A percentile compares a stretch with the other conserved stretches of the same genome.
Evolutionary conservation across 208 protist genomes (phyloP).

Genomic region (Dictyostelium gargantuum): DNA sequence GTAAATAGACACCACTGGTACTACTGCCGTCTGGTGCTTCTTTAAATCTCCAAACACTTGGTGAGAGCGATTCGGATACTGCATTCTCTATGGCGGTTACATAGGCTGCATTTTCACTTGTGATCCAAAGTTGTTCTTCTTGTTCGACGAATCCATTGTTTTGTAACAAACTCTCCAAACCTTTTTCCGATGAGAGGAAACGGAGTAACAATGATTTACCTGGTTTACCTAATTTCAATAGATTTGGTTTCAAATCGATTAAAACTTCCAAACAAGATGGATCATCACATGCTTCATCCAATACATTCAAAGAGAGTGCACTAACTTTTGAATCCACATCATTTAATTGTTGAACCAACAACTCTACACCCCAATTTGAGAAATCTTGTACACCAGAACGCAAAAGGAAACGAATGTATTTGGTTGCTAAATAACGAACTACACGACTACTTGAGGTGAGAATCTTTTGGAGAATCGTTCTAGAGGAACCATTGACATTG

Average conservation of each 20-base stretch:
- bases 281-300: constrained; percentile 79
- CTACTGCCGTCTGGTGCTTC: constrained; percentile 12
- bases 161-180: constrained; percentile 55
- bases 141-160: constrained; percentile 54
- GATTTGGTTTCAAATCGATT: constrained; percentile 65
- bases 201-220: constrained; percentile 58
- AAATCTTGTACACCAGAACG: constrained; percentile 77
- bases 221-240: constrained; percentile 34
- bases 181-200: constrained; percentile 58
- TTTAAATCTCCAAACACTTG: constrained; percentile 24
- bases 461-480: constrained; percentile 13
- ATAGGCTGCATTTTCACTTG: constrained; percentile 59
- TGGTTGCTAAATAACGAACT: constrained; percentile 15
- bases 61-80: constrained; percentile 37
- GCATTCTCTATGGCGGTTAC: constrained; percentile 52
- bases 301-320: constrained; percentile 63
- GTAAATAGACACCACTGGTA: constrained; percentile 60
- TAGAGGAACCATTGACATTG: constrained; percentile 41
- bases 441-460: not conserved
- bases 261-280: constrained; percentile 66
- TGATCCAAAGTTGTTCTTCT: constrained; percentile 66
- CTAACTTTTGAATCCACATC: constrained; percentile 69
- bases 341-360: constrained; percentile 69
- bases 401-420: constrained; percentile 62
- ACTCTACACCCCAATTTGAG: constrained; percentile 73